Base-by-base conservation (phyloP, 805 yeast genomes). In the Cyberlindnera mycetangii region DNA sequence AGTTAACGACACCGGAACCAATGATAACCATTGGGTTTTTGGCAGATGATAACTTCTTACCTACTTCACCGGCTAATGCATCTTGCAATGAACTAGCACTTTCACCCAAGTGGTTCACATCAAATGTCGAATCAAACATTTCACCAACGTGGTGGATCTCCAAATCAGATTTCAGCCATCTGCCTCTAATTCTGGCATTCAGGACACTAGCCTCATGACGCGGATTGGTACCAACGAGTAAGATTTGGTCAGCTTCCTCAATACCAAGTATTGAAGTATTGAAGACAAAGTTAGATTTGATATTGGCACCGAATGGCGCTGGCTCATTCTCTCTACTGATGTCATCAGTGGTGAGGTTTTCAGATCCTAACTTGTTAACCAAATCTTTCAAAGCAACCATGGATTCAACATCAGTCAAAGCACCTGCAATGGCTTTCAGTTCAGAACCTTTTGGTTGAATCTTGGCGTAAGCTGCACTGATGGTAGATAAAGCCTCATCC, bases 131-230 rank as follows among this genome's bases (percentile, higher is more conserved):
- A 32, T 85, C 90, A 59, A 88, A 87, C 51, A 71, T 62, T 65
- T 83, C 83, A 56, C 96, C 96, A 52, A 87, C 77, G 33, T 79
- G 80, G 51, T 81, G 81, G 50, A 88, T 69, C 55, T 85, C 85
- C 58, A 85, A 74, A 54, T 74, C 69, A 31, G 81, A 75, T 55
- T 82, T 71, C 60, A 87, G 71, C 93, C 92, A 87, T 49, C 76
- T 81, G 64, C 81, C 83, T 73, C 96, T 79, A 56, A 87, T 82
- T 67, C 95, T 78, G 33, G 92, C 79, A 65, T 87, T 87, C 58
- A 87, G 73, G 15, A 88, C 95, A 34, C 95, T 89, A 47, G 95
- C 96, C 70, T 87, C 96, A 61, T 77, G 89, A 62, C 96, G 78
- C 47, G 95, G 95, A 71, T 87, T 87, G 37, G 96, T 81, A 50